phyloP scores from a whole-genome alignment of 768 basidiomycete species.

The Boletellus sp. region DNA sequence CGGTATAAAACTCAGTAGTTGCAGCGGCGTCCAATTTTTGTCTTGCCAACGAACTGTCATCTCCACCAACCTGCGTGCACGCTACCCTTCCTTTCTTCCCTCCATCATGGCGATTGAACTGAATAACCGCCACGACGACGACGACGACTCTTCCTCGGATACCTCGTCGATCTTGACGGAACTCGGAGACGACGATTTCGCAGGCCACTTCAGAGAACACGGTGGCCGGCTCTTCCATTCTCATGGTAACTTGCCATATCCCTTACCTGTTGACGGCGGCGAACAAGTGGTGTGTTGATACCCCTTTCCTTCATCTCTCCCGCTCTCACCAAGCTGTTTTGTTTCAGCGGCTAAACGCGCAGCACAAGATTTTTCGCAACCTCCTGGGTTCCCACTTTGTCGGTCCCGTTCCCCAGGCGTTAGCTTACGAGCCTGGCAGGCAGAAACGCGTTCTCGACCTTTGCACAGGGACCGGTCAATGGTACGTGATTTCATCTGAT shows the following conservation, averaged over 20 bases:
- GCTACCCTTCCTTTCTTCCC: slow-evolving; percentile 7
- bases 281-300: slow-evolving; percentile 58
- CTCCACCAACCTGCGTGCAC: slow-evolving; percentile 24
- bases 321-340: not conserved
- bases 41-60: slow-evolving; percentile 36
- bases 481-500: slow-evolving; percentile 43
- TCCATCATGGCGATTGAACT: slow-evolving; percentile 29
- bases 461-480: slow-evolving; percentile 73
- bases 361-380: slow-evolving; percentile 47
- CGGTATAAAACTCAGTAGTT: slow-evolving; percentile 38
- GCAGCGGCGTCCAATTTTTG: slow-evolving; percentile 36
- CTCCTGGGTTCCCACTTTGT: slow-evolving; percentile 56
- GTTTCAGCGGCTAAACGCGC: slow-evolving; percentile 48
- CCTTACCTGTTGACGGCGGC: slow-evolving; percentile 65
- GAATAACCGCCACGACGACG: slow-evolving; percentile 23
- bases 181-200: slow-evolving; percentile 51
- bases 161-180: slow-evolving; percentile 44
- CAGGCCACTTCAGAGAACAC: slow-evolving; percentile 54
- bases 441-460: slow-evolving; percentile 62
- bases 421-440: slow-evolving; percentile 39
- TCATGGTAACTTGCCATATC: slow-evolving; percentile 59
- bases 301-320: not conserved
- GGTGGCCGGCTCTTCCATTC: slow-evolving; percentile 67
- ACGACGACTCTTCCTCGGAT: slow-evolving; percentile 39
- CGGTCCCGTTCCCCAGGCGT: slow-evolving; percentile 54